Base-by-base conservation (phyloP, 1,284 basidiomycete species). In the Hymenochaete sp. region DNA sequence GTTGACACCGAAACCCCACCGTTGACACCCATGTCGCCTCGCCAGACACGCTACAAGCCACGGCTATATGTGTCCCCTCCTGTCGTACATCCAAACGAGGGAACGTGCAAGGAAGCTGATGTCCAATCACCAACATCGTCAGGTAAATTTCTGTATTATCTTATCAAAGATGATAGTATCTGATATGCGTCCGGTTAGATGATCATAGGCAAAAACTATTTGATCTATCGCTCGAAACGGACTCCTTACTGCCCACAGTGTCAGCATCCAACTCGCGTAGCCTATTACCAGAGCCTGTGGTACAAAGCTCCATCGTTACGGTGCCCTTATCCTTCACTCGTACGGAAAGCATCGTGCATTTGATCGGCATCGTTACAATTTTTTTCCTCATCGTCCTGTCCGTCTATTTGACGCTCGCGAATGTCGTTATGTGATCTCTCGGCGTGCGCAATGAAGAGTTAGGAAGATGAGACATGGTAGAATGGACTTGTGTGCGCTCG, bases 381-480 rank as follows among this genome's bases (percentile, higher is more conserved):
- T n/a, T 28, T 11, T 14, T 45, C 16, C 43, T 49, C 18, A 37
- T 44, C 19, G 42, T 39, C 21, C 24, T 49, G 10, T 49, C 47
- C 28, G 22, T 49, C 16, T 49, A 43, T 42, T 43, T 49, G 22
- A 49, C 47, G 5, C 24, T 49, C 18, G 42, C 47, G 14, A 41
- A 40, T 7, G 37, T 48, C 27, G 31, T 14, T 21, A 38, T 48
- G 41, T 48, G 14, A 44, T n/a, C n/a, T n/a, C n/a, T n/a, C n/a
- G n/a, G n/a, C n/a, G n/a, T n/a, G n/a, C n/a, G n/a, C n/a, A n/a
- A n/a, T n/a, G n/a, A n/a, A n/a, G n/a, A n/a, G n/a, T n/a, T n/a
- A n/a, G n/a, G n/a, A n/a, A n/a, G n/a, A n/a, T n/a, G n/a, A n/a
- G n/a, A n/a, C n/a, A n/a, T n/a, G n/a, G n/a, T n/a, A n/a, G n/a